Evolutionary conservation across 495 filamentous ascomycete genomes (phyloP).

Genomic region (Podospora sp.): DNA sequence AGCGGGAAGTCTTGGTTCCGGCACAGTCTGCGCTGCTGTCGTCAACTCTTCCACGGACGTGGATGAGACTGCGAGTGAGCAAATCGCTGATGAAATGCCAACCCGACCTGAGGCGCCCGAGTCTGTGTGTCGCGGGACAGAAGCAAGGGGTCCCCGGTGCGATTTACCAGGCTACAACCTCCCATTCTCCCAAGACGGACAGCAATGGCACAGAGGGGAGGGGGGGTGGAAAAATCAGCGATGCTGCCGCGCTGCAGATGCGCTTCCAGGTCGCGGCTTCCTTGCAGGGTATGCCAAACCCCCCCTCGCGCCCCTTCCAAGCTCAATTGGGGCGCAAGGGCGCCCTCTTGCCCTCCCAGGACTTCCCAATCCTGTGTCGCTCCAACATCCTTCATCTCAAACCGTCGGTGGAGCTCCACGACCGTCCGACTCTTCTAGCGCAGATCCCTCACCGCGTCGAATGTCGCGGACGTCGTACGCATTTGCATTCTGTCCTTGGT

Average conservation of each 20-base stretch:
- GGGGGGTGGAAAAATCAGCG: neutral
- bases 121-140: constrained; percentile 13
- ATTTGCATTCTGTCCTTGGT: neutral
- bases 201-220: neutral
- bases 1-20: constrained; percentile 14
- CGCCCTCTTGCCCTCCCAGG: neutral
- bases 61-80: neutral
- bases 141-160: constrained; percentile 13
- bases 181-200: neutral
- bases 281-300: constrained; percentile 7
- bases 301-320: neutral
- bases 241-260: neutral
- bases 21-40: neutral
- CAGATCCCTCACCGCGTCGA: neutral
- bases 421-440: neutral
- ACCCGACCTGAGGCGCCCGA: neutral
- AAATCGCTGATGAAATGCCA: neutral
- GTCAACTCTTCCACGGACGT: neutral
- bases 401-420: neutral
- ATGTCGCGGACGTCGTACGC: neutral
- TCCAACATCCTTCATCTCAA: constrained; percentile 1
- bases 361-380: neutral
- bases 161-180: constrained; percentile 14
- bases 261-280: constrained; percentile 11
- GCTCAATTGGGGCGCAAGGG: constrained; percentile 1